Conservation (phyloP, 805 yeast genomes). For the Pichia kluyveri region DNA sequence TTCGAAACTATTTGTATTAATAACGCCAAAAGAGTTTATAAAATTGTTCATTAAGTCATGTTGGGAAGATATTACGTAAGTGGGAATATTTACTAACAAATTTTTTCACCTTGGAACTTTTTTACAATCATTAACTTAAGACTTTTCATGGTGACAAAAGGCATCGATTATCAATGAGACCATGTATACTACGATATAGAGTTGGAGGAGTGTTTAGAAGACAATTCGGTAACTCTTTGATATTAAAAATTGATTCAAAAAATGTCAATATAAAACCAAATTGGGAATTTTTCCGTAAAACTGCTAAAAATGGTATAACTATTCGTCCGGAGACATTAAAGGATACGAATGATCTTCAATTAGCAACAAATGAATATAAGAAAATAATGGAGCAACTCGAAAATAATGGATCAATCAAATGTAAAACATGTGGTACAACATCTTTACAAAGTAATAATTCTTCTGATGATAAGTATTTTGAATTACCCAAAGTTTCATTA, state of each 20-base stretch:
- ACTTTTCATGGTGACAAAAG: no score
- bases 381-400: slow-evolving; percentile 1
- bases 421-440: slow-evolving; percentile 48
- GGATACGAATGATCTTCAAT: background rate
- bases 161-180: no score
- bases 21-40: no score
- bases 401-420: slow-evolving; percentile 13
- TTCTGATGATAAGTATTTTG: slow-evolving; percentile 32
- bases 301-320: background rate
- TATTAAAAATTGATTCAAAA: background rate
- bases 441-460: slow-evolving; percentile 33
- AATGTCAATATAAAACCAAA: background rate
- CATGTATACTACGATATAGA: no score
- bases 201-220: background rate
- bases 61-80: no score
- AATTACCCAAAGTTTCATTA: background rate
- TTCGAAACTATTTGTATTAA: no score
- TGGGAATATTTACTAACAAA: no score
- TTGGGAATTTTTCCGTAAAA: background rate
- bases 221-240: background rate
- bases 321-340: background rate
- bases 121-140: no score
- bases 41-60: no score
- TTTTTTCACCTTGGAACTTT: no score
- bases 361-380: slow-evolving; percentile 3